Conservation (phyloP, 495 filamentous ascomycete genomes). For the Lophiostoma macrostomum region DNA sequence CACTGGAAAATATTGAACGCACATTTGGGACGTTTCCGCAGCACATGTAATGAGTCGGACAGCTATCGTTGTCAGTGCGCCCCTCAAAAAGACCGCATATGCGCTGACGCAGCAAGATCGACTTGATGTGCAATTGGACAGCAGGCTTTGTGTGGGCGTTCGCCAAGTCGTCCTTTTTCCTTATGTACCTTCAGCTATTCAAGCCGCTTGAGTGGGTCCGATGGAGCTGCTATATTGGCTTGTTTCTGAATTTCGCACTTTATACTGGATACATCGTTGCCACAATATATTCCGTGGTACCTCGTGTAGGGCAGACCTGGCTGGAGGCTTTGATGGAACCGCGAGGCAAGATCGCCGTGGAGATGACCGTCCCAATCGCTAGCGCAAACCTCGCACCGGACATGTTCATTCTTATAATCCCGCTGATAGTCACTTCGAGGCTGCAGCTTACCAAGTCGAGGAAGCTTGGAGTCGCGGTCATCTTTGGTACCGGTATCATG, state of each 20-base stretch:
- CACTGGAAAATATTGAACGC: neutral
- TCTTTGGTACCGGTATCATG: conserved; percentile 10
- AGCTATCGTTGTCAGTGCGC: neutral
- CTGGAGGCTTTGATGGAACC: neutral
- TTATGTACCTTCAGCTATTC: conserved; percentile 20
- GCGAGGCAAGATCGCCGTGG: neutral
- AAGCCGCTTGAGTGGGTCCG: conserved; percentile 2
- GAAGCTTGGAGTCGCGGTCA: neutral
- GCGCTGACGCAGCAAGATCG: neutral
- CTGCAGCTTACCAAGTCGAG: neutral
- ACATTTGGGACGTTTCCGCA: conserved; percentile 8
- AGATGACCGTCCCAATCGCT: conserved; percentile 5
- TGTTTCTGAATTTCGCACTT: neutral
- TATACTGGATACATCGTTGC: neutral
- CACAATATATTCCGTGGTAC: neutral
- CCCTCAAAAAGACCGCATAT: neutral
- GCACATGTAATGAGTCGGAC: conserved; percentile 1
- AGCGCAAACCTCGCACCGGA: neutral
- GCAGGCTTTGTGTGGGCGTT: conserved; percentile 2
- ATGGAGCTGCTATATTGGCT: neutral
- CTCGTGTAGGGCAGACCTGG: conserved; percentile 2
- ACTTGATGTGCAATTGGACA: neutral
- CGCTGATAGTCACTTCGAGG: neutral
- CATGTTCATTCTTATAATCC: conserved; percentile 7
- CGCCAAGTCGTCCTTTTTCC: conserved; percentile 11